Evolutionary conservation across 345 rosid species (phyloP).

Genomic region (Kandelia obovata): DNA sequence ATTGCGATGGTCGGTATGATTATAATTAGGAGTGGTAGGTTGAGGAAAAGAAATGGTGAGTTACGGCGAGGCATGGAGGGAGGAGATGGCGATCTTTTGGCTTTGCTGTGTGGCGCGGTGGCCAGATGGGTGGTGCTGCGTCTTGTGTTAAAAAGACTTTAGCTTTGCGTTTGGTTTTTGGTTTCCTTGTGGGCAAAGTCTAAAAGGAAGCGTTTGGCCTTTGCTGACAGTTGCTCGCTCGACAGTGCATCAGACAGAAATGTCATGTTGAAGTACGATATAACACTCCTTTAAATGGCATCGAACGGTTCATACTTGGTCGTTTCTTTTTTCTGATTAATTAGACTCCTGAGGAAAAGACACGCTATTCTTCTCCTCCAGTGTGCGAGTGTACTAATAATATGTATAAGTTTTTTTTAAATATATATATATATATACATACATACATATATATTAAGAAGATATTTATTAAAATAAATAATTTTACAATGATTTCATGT

Average conservation of each 20-base stretch:
- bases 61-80: conserved; percentile 30
- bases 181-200: conserved; percentile 8
- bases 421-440: no score
- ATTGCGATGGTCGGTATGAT: conserved; percentile 46
- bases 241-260: conserved; percentile 6
- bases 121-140: conserved; percentile 44
- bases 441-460: no score
- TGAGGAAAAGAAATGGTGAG: conserved; percentile 31
- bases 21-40: conserved; percentile 47
- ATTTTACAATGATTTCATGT: no score
- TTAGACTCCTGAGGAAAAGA: no score
- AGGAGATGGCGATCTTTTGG: background rate
- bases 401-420: no score
- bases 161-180: background rate
- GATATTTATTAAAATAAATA: no score
- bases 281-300: background rate
- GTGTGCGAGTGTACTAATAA: no score
- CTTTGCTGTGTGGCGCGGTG: conserved; percentile 33
- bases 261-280: background rate
- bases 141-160: conserved; percentile 30
- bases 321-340: no score
- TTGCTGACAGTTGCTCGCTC: background rate
- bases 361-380: no score
- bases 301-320: background rate
- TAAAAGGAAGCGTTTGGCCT: background rate